phyloP scores from a whole-genome alignment of 1,284 basidiomycete genomes.

The Cutaneotrichosporon sp. region DNA sequence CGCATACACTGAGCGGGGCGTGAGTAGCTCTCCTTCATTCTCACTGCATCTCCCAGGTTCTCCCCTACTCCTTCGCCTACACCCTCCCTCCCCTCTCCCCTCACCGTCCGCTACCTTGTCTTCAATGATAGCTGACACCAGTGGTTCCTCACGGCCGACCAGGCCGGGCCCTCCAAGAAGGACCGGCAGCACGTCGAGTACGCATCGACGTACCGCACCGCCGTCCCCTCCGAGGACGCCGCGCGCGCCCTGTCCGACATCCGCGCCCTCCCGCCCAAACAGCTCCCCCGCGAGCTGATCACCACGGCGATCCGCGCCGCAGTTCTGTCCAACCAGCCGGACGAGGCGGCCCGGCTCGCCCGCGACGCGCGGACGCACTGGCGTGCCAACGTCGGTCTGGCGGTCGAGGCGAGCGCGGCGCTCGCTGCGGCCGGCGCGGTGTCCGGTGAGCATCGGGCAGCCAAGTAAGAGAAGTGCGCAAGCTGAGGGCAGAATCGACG shows the following conservation, averaged over 20 bases:
- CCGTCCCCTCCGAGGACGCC: background rate
- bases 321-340: constrained; percentile 15
- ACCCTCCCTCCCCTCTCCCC: background rate
- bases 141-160: constrained; percentile 20
- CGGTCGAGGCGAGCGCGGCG: constrained; percentile 31
- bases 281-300: constrained; percentile 36
- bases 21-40: constrained; percentile 22
- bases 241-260: constrained; percentile 15
- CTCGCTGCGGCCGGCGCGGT: constrained; percentile 22
- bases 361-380: constrained; percentile 30
- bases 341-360: constrained; percentile 28
- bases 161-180: constrained; percentile 27
- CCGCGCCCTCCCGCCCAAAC: constrained; percentile 18
- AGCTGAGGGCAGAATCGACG: constrained; percentile 17
- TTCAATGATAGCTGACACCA: constrained; percentile 17
- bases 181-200: constrained; percentile 33
- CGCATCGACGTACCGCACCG: constrained; percentile 4
- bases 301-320: constrained; percentile 38
- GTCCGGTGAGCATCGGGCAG: constrained; percentile 16
- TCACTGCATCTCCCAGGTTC: no score
- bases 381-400: constrained; percentile 36
- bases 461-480: no score
- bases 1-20: constrained; percentile 46
- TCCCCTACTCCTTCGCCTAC: background rate
- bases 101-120: background rate